Conservation (phyloP, 768 basidiomycete genomes). For the Cystoderma amianthinum region DNA sequence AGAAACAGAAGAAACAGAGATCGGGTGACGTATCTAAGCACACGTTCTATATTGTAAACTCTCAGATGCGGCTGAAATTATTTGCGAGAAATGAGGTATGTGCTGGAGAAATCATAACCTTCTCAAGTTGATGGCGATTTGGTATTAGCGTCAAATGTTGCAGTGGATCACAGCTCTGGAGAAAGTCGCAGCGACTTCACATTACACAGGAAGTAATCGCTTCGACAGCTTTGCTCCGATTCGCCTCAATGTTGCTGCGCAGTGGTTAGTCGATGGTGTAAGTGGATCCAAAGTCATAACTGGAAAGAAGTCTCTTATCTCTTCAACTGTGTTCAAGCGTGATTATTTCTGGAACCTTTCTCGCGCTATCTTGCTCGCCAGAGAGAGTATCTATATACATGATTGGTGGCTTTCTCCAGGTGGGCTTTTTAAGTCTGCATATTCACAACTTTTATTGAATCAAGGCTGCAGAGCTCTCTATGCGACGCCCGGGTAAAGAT, state of each 20-base stretch:
- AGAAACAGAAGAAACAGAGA: conserved; percentile 26
- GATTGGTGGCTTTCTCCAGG: conserved; percentile 98
- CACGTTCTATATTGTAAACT: conserved; percentile 90
- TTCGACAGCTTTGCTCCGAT: conserved; percentile 95
- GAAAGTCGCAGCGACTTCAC: conserved; percentile 66
- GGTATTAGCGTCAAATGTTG: conserved; percentile 82
- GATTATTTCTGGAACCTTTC: conserved; percentile 99
- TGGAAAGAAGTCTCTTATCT: no score
- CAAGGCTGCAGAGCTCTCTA: conserved; percentile 52
- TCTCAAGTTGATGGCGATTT: no score
- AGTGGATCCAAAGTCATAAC: no score
- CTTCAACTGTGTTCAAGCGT: no score
- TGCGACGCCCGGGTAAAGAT: conserved; percentile 80
- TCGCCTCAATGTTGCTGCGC: conserved; percentile 86
- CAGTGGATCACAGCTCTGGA: conserved; percentile 95
- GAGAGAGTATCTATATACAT: conserved; percentile 88
- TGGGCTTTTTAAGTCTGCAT: conserved; percentile 16
- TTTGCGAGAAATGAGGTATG: conserved; percentile 81
- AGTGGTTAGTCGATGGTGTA: conserved; percentile 98
- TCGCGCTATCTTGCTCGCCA: conserved; percentile 83
- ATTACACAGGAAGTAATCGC: conserved; percentile 75
- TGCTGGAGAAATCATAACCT: background rate
- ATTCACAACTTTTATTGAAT: background rate
- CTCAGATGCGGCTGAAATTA: conserved; percentile 83
- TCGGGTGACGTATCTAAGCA: conserved; percentile 76